A percentile compares a stretch with the other conserved stretches of the same genome.
Evolutionary conservation across 768 basidiomycete genomes (phyloP).

Genomic region (Tephrocybe sp.): DNA sequence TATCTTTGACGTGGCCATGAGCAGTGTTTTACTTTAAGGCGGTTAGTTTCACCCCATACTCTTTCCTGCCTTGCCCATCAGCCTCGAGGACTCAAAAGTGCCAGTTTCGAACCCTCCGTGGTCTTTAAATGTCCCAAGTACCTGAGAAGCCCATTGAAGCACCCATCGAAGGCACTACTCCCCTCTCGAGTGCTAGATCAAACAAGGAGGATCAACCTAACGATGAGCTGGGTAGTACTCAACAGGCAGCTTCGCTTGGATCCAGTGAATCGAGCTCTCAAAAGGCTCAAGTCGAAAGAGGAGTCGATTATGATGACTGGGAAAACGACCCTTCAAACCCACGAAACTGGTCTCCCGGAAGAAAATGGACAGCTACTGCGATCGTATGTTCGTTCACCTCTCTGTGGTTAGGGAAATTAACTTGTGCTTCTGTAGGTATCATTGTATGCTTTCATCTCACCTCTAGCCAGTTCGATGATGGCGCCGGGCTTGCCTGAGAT

Average conservation of each 20-base stretch:
- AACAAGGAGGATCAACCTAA: not conserved
- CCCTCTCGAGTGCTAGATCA: not conserved
- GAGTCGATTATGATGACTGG: conserved; percentile 55
- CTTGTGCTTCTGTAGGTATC: conserved; percentile 41
- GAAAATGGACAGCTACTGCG: conserved; percentile 56
- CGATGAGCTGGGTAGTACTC: not conserved
- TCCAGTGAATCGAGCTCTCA: not conserved
- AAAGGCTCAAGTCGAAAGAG: conserved; percentile 25
- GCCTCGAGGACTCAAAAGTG: not conserved
- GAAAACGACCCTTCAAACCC: conserved; percentile 58
- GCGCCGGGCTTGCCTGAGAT: conserved; percentile 65
- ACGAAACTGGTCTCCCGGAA: conserved; percentile 57
- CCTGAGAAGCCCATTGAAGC: not conserved
- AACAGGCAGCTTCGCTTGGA: not conserved
- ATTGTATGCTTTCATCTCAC: conserved; percentile 54
- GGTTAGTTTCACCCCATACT: not conserved
- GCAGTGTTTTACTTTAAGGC: not conserved
- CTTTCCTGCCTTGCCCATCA: not conserved
- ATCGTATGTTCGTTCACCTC: conserved; percentile 41
- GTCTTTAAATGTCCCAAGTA: not conserved
- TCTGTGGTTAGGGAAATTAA: not conserved
- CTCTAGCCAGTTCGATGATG: conserved; percentile 59
- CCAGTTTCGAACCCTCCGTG: not conserved
- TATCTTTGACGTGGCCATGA: not conserved
- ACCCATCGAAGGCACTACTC: not conserved